A percentile compares a stretch with the other conserved stretches of the same genome.
Evolutionary conservation across 805 yeast genomes (phyloP).

Genomic region (Sungouiella thailandica): DNA sequence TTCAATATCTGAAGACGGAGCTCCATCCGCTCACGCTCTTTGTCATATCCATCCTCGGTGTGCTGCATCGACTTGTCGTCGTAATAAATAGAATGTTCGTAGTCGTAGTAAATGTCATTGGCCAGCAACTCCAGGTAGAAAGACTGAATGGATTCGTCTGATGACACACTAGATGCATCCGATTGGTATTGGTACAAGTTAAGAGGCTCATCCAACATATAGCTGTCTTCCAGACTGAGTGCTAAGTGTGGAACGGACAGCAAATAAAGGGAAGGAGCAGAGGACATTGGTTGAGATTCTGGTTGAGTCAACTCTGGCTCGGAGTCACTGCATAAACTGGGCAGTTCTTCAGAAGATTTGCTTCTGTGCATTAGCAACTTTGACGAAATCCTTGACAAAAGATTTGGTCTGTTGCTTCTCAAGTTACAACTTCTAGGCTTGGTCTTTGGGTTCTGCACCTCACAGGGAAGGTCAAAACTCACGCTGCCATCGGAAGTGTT

Average conservation of each 20-base stretch:
- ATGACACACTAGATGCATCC: slow-evolving; percentile 16
- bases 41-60: slow-evolving; percentile 15
- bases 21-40: slow-evolving; percentile 34
- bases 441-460: slow-evolving; percentile 6
- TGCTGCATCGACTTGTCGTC: slow-evolving; percentile 8
- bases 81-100: slow-evolving; percentile 11
- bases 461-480: slow-evolving; percentile 16
- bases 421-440: no score
- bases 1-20: slow-evolving; percentile 33
- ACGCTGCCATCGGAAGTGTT: slow-evolving; percentile 11
- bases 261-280: slow-evolving; percentile 2
- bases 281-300: no score
- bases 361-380: slow-evolving; percentile 7
- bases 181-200: slow-evolving; percentile 16
- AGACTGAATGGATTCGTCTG: slow-evolving; percentile 22
- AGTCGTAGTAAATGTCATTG: slow-evolving; percentile 12
- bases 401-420: slow-evolving; percentile 3
- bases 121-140: slow-evolving; percentile 15
- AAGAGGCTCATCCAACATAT: slow-evolving; percentile 17
- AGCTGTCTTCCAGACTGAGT: slow-evolving; percentile 24
- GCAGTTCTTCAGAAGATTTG: slow-evolving; percentile 6
- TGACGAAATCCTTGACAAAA: slow-evolving; percentile 9
- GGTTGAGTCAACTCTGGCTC: neutral
- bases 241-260: neutral
- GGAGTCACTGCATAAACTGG: neutral